Conservation (phyloP, 257 asterid genomes). For the Solanum chmielewskii region DNA sequence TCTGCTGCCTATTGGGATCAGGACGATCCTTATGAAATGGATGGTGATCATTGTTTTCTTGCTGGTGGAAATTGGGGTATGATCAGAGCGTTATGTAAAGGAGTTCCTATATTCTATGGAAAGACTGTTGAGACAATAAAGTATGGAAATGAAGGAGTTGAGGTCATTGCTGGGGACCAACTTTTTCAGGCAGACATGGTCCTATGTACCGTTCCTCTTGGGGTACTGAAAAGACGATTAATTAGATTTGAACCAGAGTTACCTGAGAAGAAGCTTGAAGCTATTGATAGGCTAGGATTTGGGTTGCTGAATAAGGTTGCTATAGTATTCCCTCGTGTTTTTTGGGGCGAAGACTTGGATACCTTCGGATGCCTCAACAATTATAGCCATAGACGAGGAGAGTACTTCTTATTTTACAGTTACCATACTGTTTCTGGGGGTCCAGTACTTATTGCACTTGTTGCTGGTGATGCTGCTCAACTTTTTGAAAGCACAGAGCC, state of each 20-base stretch:
- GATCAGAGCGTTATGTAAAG: slow-evolving; percentile 51
- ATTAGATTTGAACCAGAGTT: slow-evolving; percentile 62
- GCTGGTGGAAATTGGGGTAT: slow-evolving; percentile 70
- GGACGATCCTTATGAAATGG: slow-evolving; percentile 87
- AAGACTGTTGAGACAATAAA: slow-evolving; percentile 50
- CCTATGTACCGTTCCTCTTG: slow-evolving; percentile 76
- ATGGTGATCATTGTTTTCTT: slow-evolving; percentile 82
- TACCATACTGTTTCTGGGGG: slow-evolving; percentile 89
- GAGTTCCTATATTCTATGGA: slow-evolving; percentile 49
- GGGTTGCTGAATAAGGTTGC: slow-evolving; percentile 81
- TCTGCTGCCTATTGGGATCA: slow-evolving; percentile 86
- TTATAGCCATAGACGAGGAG: slow-evolving; percentile 50
- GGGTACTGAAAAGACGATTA: slow-evolving; percentile 48
- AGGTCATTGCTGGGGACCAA: slow-evolving; percentile 51
- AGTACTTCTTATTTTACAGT: slow-evolving; percentile 66
- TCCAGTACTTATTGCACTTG: slow-evolving; percentile 65
- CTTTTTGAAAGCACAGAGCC: slow-evolving; percentile 50
- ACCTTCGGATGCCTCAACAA: slow-evolving; percentile 63
- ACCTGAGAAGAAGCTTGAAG: slow-evolving; percentile 54
- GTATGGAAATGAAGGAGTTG: slow-evolving; percentile 47
- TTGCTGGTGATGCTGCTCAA: slow-evolving; percentile 80
- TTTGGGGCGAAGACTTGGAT: slow-evolving; percentile 82
- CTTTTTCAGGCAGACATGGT: slow-evolving; percentile 64
- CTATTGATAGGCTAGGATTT: slow-evolving; percentile 72
- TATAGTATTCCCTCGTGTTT: slow-evolving; percentile 56